A percentile compares a stretch with the other conserved stretches of the same genome.
phyloP scores from a whole-genome alignment of 192 early-diverging fungal species.

The Pilobolus umbonatus region DNA sequence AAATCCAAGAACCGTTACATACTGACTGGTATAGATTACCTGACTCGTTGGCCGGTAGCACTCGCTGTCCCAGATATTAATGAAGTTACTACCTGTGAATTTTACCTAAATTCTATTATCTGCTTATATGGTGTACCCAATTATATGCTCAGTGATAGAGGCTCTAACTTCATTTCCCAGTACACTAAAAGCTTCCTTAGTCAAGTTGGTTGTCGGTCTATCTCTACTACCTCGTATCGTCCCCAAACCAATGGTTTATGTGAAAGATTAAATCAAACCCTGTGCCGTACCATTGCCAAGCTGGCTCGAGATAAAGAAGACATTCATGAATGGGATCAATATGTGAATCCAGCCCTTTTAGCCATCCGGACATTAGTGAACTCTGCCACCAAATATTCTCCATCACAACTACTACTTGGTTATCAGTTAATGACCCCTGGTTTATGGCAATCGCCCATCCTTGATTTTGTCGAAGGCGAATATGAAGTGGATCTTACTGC shows the following conservation, averaged over 20 bases:
- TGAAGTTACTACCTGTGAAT: neutral
- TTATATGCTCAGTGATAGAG: slow-evolving; percentile 6
- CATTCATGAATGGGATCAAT: neutral
- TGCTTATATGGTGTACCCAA: slow-evolving; percentile 9
- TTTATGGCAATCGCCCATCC: slow-evolving; percentile 9
- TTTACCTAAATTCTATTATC: neutral
- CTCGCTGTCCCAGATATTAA: neutral
- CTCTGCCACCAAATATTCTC: neutral
- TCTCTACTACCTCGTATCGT: slow-evolving; percentile 5
- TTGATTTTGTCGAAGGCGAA: slow-evolving; percentile 10
- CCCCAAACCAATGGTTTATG: slow-evolving; percentile 7
- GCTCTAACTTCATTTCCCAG: slow-evolving; percentile 2
- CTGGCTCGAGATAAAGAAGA: neutral
- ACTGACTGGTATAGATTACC: slow-evolving; percentile 17
- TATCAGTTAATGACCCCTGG: slow-evolving; percentile 8
- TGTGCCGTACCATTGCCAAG: slow-evolving; percentile 18
- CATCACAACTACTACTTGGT: neutral
- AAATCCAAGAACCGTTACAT: slow-evolving; percentile 15
- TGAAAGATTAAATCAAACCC: slow-evolving; percentile 16
- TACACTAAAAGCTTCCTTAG: neutral
- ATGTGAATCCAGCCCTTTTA: slow-evolving; percentile 5
- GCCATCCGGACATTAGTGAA: slow-evolving; percentile 12
- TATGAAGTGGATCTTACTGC: neutral
- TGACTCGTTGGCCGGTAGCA: neutral
- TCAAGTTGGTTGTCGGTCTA: neutral